A percentile compares a stretch with the other conserved stretches of the same genome.
phyloP scores from a whole-genome alignment of 1,139 yeast species.

The Yamadazyma triangularis region DNA sequence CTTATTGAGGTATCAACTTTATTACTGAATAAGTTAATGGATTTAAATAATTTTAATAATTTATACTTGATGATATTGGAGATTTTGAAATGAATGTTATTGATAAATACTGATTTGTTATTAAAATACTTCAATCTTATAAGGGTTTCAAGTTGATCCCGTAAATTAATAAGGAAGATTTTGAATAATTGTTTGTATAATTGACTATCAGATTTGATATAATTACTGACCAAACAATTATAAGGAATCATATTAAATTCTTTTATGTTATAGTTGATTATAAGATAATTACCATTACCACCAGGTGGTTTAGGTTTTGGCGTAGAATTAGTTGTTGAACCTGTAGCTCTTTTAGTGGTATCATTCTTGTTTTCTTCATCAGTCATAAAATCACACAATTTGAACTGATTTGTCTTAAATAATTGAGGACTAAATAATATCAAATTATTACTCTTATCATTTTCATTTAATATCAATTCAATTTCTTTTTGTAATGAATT shows the following conservation, averaged over 20 bases:
- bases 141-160: conserved; percentile 36
- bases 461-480: conserved; percentile 21
- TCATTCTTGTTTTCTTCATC: conserved; percentile 4
- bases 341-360: no score
- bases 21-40: conserved; percentile 10
- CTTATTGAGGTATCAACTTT: conserved; percentile 21
- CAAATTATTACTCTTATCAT: conserved; percentile 15
- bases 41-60: conserved; percentile 18
- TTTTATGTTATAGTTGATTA: conserved; percentile 26
- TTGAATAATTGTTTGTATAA: conserved; percentile 33
- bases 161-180: conserved; percentile 34
- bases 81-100: conserved; percentile 21
- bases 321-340: no score
- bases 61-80: conserved; percentile 23
- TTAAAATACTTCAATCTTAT: conserved; percentile 32
- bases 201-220: conserved; percentile 21
- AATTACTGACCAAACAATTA: conserved; percentile 24
- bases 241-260: conserved; percentile 35
- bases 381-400: conserved; percentile 22
- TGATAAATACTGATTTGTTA: conserved; percentile 25
- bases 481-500: conserved; percentile 30
- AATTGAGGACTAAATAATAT: conserved; percentile 22
- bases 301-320: conserved; percentile 6
- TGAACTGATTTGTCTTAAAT: conserved; percentile 24
- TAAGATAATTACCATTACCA: conserved; percentile 13